Percentiles rank a stretch among this genome's conserved stretches.
Evolutionary conservation across 345 rosid species (phyloP).

Genomic region (Sisymbrium irio): DNA sequence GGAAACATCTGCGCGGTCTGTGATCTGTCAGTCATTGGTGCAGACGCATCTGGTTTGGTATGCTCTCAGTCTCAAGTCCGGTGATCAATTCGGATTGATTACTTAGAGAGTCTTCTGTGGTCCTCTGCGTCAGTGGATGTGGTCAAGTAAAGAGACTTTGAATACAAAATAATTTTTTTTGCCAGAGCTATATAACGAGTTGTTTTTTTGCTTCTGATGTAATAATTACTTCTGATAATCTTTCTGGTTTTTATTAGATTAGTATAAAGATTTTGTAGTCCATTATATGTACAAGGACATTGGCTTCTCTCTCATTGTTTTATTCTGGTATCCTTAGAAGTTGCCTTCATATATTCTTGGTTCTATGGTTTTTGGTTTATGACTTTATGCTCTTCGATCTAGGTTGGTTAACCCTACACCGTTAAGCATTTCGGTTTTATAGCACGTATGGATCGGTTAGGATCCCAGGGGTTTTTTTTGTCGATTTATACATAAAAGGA

Average conservation of each 20-base stretch:
- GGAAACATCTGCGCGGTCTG: constrained; percentile 69
- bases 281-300: neutral
- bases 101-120: neutral
- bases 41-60: constrained; percentile 85
- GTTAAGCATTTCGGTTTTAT: neutral
- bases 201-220: neutral
- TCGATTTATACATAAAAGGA: neutral
- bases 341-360: neutral
- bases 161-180: neutral
- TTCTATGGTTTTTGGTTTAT: neutral
- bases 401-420: neutral
- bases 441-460: neutral
- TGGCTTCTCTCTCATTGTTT: neutral
- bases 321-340: neutral
- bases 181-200: neutral
- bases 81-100: constrained; percentile 17
- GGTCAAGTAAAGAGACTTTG: neutral
- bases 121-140: neutral
- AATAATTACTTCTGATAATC: neutral
- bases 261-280: neutral
- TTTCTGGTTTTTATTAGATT: neutral
- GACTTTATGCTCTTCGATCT: neutral
- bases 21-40: constrained; percentile 71
- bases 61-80: constrained; percentile 77
- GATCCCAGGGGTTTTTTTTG: no score